Base-by-base conservation (phyloP, 352 stramenopile genomes). In the Pythium rishiriense region DNA sequence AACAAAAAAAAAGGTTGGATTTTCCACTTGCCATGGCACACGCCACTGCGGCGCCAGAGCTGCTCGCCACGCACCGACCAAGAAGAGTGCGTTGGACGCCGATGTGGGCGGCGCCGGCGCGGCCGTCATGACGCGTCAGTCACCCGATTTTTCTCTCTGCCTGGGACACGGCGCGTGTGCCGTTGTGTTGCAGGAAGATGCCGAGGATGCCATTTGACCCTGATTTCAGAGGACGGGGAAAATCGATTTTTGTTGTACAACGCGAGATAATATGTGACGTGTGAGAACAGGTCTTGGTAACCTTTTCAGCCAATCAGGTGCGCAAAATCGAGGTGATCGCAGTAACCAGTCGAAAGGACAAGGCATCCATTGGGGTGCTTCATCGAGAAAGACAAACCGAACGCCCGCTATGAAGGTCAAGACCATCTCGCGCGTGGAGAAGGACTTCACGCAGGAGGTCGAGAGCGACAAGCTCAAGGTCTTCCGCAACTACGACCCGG, bases 371-470 rank as follows among this genome's bases (percentile, higher is more conserved):
- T 22, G 21, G 37, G 37, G 19, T 3, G 29, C 5, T 9, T 22
- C 21, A 10, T 35, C 3, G 17, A 47, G 42, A 19, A 46, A 37
- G 31, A 47, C 52, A 42, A 61, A 55, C n/a, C 11, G 52, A 17
- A 21, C 46, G 42, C 31, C 15, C 11, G 56, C 14, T 9, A 99
- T 99, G 97, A 99, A 99, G 86, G 96, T 99, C 59, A 99, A 99
- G 83, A 98, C 97, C 10, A 98, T 99, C 56, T 98, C 92, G 60
- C 91, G 98, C 57, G 88, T 97, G 37, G 85, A 98, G 75, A 90
- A 97, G 63, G 87, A 94, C 52, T 98, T 98, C 69, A 97, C 96
- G 62, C 87, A 97, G 67, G 93, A 99, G 69, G 95, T 93, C 52
- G 81, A 79, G 71, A 91, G 65, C 68, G 94, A 81, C 92, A 99